phyloP scores from a whole-genome alignment of 495 filamentous ascomycete genomes.

The Daldinia concentrica region DNA sequence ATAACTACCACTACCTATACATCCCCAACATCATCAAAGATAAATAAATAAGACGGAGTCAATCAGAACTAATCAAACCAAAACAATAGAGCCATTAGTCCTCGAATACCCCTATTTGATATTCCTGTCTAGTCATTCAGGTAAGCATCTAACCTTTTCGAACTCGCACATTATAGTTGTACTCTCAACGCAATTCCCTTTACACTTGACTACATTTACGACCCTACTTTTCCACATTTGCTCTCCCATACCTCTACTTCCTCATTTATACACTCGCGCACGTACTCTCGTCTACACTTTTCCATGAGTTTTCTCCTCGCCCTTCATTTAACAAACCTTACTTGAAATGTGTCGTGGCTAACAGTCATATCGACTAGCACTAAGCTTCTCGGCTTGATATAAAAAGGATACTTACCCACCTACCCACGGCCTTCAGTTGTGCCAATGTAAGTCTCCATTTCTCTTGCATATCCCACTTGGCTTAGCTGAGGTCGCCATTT shows the following conservation, averaged over 20 bases:
- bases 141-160: not conserved
- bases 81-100: not conserved
- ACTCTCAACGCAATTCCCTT: too few relatives aligned
- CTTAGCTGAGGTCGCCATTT: too few relatives aligned
- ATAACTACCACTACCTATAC: too few relatives aligned
- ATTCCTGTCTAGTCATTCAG: not conserved
- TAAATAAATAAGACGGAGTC: not conserved
- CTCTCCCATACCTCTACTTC: not conserved
- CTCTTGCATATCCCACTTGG: not conserved
- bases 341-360: not conserved
- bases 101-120: not conserved
- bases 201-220: not conserved
- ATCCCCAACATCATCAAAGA: not conserved
- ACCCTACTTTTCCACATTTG: not conserved
- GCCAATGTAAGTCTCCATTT: not conserved
- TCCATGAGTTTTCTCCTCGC: not conserved
- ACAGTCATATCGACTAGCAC: not conserved
- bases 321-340: not conserved
- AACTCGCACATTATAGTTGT: not conserved
- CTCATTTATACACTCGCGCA: not conserved
- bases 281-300: not conserved
- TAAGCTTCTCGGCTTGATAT: too few relatives aligned
- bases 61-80: not conserved
- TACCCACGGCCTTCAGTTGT: not conserved
- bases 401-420: too few relatives aligned